phyloP scores from a whole-genome alignment of 2,329 filamentous ascomycete species.

The Curvularia hawaiiensis region DNA sequence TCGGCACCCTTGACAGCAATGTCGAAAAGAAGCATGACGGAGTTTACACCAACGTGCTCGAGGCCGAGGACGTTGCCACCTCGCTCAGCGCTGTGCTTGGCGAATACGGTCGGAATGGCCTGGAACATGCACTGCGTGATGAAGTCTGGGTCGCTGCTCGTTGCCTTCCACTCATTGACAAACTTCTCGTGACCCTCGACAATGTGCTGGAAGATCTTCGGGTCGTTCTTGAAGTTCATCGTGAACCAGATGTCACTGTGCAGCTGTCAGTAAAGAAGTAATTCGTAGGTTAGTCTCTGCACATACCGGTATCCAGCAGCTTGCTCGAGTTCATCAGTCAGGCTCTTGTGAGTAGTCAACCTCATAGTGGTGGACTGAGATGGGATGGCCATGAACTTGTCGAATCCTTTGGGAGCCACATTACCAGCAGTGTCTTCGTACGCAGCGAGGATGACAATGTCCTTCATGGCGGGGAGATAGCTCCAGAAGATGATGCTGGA shows the following conservation, averaged over 20 bases:
- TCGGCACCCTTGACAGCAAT: constrained; percentile 26
- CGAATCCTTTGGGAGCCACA: constrained; percentile 25
- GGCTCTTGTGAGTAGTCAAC: constrained; percentile 28
- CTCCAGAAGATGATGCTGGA: constrained; percentile 33
- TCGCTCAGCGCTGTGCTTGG: constrained; percentile 22
- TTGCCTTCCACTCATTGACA: constrained; percentile 24
- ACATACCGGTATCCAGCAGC: constrained; percentile 30
- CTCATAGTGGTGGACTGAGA: constrained; percentile 22
- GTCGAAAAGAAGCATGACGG: constrained; percentile 28
- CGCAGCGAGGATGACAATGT: constrained; percentile 29
- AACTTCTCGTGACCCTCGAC: constrained; percentile 29
- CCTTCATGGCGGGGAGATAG: constrained; percentile 19
- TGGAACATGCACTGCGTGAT: constrained; percentile 36
- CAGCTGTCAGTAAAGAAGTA: constrained; percentile 6
- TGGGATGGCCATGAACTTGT: constrained; percentile 30
- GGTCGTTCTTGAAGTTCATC: constrained; percentile 31
- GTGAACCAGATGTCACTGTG: constrained; percentile 33
- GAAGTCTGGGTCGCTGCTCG: constrained; percentile 22
- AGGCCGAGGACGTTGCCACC: constrained; percentile 38
- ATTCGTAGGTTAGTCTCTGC: not conserved
- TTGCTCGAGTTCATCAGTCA: constrained; percentile 34
- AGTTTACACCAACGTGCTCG: constrained; percentile 23
- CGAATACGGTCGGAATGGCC: constrained; percentile 23
- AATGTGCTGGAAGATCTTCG: constrained; percentile 21
- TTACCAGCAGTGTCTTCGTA: constrained; percentile 28